phyloP scores from a whole-genome alignment of 2,329 filamentous ascomycete genomes.

The Ceratocystis cubensis region DNA sequence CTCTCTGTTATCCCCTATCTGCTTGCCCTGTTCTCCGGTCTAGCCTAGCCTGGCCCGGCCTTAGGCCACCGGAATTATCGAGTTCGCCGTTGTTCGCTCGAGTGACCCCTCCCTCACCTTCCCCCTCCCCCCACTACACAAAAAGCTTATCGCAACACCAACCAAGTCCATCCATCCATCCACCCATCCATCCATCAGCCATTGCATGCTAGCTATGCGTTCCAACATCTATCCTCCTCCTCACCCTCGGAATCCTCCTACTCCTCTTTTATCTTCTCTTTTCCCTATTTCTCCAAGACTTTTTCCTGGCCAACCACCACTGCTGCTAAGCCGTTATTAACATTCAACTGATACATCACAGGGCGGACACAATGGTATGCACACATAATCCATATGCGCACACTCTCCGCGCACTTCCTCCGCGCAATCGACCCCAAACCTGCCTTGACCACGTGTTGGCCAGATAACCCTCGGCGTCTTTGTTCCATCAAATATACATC shows the following conservation, averaged over 20 bases:
- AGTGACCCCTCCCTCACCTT: not conserved
- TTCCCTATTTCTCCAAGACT: not conserved
- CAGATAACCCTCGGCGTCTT: not conserved
- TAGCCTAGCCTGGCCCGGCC: not conserved
- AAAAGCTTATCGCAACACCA: not conserved
- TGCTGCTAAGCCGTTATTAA: not conserved
- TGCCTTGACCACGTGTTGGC: not conserved
- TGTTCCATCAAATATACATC: not conserved
- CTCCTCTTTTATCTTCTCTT: not conserved
- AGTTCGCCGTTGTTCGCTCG: not conserved
- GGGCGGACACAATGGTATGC: conserved; percentile 21
- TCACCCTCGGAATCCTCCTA: not conserved
- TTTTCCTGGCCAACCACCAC: not conserved
- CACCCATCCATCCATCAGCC: not conserved
- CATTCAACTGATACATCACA: conserved; percentile 3
- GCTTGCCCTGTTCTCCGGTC: not conserved
- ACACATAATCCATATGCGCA: not conserved
- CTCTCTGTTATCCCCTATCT: not conserved
- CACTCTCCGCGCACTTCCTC: no score
- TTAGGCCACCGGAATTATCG: not conserved
- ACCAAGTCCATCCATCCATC: not conserved
- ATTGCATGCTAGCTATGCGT: not conserved
- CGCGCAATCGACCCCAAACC: conserved; percentile 2
- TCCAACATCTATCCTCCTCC: not conserved
- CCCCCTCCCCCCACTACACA: not conserved